Evolutionary conservation across 2,329 filamentous ascomycete species (phyloP), one percentile per base, ranked within the genome.

Genomic region (Phaeomoniella chlamydospora): DNA sequence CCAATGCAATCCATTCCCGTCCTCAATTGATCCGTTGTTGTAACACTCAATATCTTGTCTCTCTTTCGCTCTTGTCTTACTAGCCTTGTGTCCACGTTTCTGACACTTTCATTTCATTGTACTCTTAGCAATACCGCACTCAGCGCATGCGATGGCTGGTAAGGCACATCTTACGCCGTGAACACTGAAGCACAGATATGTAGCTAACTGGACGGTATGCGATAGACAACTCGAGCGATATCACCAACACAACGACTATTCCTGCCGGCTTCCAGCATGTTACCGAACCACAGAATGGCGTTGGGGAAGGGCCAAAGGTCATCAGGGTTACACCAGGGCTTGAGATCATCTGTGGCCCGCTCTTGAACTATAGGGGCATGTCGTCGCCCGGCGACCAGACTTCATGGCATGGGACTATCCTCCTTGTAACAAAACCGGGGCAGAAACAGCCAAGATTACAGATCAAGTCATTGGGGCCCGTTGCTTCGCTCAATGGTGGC

Each of bases 341-440:
- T 38, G 54, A 63, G 38, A 53, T 65, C 35, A 48, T 65, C 19
- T 58, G 62, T 54, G 54, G 64, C 46, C 56, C 72, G 50, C 49
- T 67, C 15, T 51, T 67, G 43, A 65, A 66, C 43, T 59, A 63
- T 53, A 50, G 66, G 57, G 51, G 57, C 58, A 54, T 65, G 64
- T 43, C 37, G 17, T 44, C 47, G 31, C 45, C 54, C 29, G 41
- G 42, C 9, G 41, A 49, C 16, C 44, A 51, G 2, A 45, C 55
- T 9, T 47, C 50, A 33, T 96, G 88, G 87, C 67, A 82, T 48
- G 87, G 88, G 39, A 93, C 85, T 54, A 81, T 93, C 5, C 62
- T 94, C 47, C 63, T 94, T 34, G 85, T 94, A 36, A 81, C 79
- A 12, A 76, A 70, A 35, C 80, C 85, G 3, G 80, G 80, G 15